These are phyloP conservation scores for Isoetes taiwanensis DNA, from an alignment of 75 land plant genomes.

Conservation along the genomic window DNA sequence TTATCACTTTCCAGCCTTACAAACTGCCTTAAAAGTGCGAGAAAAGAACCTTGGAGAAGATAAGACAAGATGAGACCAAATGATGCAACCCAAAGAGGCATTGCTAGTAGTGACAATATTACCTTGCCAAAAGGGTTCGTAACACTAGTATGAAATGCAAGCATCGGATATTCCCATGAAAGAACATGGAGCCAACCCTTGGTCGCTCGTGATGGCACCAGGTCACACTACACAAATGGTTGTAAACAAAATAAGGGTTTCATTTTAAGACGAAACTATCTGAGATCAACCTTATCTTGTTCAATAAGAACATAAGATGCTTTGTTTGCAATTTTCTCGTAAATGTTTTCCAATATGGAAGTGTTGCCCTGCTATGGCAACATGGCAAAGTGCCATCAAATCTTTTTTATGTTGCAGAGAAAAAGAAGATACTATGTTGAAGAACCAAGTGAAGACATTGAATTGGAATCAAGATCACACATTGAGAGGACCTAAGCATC, in stretches of 20 bases:
- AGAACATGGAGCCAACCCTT: slow-evolving; percentile 4
- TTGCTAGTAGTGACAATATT: too few relatives aligned
- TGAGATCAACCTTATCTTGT: not conserved
- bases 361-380: too few relatives aligned
- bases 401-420: too few relatives aligned
- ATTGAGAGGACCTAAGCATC: too few relatives aligned
- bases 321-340: slow-evolving; percentile 7
- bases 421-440: too few relatives aligned
- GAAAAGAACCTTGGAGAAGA: slow-evolving; percentile 2
- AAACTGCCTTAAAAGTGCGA: not conserved
- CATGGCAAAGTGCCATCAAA: too few relatives aligned
- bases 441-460: too few relatives aligned
- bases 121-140: slow-evolving; percentile 6
- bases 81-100: too few relatives aligned
- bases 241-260: not conserved
- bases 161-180: slow-evolving; percentile 1
- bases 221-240: not conserved
- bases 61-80: too few relatives aligned
- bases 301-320: not conserved
- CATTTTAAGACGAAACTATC: too few relatives aligned
- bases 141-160: slow-evolving; percentile 5
- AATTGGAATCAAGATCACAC: too few relatives aligned
- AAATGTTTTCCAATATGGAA: slow-evolving; percentile 3
- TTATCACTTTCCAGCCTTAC: not conserved
- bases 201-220: not conserved